Evolutionary conservation across 768 basidiomycete genomes (phyloP), one percentile per base, ranked within the genome.

Genomic region (Strobilomyces dryophilus): DNA sequence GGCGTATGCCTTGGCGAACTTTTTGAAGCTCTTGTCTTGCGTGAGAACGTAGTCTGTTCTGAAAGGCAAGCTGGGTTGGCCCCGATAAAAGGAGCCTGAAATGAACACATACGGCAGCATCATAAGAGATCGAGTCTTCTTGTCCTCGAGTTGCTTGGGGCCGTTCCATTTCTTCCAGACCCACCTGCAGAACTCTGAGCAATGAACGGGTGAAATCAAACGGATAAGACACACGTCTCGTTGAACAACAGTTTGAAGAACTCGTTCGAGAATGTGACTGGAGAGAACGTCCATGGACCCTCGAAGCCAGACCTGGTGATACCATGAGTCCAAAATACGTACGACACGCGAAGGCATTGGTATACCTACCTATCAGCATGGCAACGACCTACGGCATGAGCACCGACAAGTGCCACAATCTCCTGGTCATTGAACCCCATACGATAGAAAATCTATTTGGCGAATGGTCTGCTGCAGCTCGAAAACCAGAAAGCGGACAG

Each of bases 351-450:
- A 36, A 14, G 24, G 12, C 4, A 34, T 40, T 35, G 8, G 10
- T 20, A 39, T 34, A 61, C 74, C 59, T 65, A 82, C 80, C 91
- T 83, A 71, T 90, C 80, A 52, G 76, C 53, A 77, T 99, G 95
- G 79, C 93, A 95, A 67, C 95, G 90, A 21, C 97, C 95, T 42
- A 99, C 84, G 53, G 93, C 94, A 66, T 99, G 95, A 35, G 92
- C 94, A 57, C 95, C 95, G 21, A 83, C 82, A 59, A 98, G 88
- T 51, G 92, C 92, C 55, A 97, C 95, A 46, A 98, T 98, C 74
- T 98, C 95, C 71, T 91, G 92, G 73, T 99, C 95, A 67, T 93
- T 88, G 79, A 98, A 95, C 49, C 85, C 86, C 86, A 87, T 87
- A 51, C 85, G 80, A 70, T 85, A 79, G 73, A 87, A 88, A 70